Evolutionary conservation across 805 yeast species (phyloP), one percentile per base, ranked within the genome.

Genomic region (Candida arabinofermentans): DNA sequence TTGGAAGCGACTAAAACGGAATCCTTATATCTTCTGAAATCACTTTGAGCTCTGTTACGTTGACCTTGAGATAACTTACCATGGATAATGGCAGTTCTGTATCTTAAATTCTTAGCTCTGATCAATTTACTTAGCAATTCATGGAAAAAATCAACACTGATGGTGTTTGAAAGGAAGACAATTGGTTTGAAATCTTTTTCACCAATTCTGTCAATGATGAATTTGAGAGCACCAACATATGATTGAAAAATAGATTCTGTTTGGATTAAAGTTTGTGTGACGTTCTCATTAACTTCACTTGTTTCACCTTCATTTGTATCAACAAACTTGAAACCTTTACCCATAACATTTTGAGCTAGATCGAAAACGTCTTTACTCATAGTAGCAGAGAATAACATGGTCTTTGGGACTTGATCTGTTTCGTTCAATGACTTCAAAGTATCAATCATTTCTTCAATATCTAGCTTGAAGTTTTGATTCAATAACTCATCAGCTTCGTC

Each of bases 401-500:
- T 79, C 53, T 83, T 86, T 50, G 80, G 71, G 26, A 64, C 61
- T 2, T 62, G 58, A 6, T 67, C 66, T 12, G 49, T 49, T 13
- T 40, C 30, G 32, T 56, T 57, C 47, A 53, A 47, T 37, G 32
- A 44, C 41, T 41, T 72, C 47, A 86, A 64, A 29, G 54, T 60
- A 10, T 66, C 65, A 34, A 83, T 75, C 42, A 89, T 81, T 21
- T 69, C 66, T 42, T 74, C 71, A 45, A 90, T 69, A 47, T 78
- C 83, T 30, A 73, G 76, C 54, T 76, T 80, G 61, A 91, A 90
- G 14, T 95, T 95, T 46, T 78, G 80, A 61, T 84, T 93, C 46
- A 90, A 71, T 39, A 90, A 66, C 53, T 93, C 77, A 65, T 90
- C 97, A 29, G 96, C 96, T 67, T 90, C 98, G 62, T 90, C 97